Evolutionary conservation across 2,329 filamentous ascomycete species (phyloP).

Genomic region (Epichloe uncinata): DNA sequence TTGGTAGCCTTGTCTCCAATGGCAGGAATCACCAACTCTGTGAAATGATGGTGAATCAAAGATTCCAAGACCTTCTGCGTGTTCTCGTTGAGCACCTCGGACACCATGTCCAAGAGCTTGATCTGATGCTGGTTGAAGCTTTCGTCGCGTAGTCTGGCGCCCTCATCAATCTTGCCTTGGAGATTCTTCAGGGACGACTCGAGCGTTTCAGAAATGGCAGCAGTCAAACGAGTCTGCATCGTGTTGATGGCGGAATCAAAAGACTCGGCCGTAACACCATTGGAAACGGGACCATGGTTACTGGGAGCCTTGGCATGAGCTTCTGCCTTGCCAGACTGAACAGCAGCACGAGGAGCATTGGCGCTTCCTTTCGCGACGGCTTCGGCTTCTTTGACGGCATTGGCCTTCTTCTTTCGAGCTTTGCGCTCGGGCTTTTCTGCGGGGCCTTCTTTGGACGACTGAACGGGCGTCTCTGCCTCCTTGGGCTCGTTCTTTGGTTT

Average conservation of each 20-base stretch:
- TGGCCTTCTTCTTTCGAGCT: constrained; percentile 54
- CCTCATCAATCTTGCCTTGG: constrained; percentile 51
- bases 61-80: constrained; percentile 60
- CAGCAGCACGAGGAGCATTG: constrained; percentile 21
- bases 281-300: constrained; percentile 8
- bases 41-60: constrained; percentile 65
- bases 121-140: constrained; percentile 40
- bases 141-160: constrained; percentile 39
- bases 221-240: constrained; percentile 38
- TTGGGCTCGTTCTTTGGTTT: constrained; percentile 32
- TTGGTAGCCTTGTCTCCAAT: constrained; percentile 54
- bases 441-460: constrained; percentile 24
- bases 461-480: constrained; percentile 31
- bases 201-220: constrained; percentile 36
- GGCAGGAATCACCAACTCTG: constrained; percentile 61
- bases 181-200: constrained; percentile 47
- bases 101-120: constrained; percentile 44
- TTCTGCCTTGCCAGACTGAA: constrained; percentile 14
- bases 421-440: constrained; percentile 50
- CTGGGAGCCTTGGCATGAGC: constrained; percentile 21
- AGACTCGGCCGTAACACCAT: constrained; percentile 29
- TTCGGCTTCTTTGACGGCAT: constrained; percentile 29
- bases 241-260: constrained; percentile 40
- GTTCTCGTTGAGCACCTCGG: constrained; percentile 47
- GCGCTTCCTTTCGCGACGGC: constrained; percentile 28